Percentiles rank a stretch among this genome's conserved stretches.
These are phyloP conservation scores for Nicotiana paniculata DNA, from an alignment of 257 asterid genomes.

Conservation along the genomic window DNA sequence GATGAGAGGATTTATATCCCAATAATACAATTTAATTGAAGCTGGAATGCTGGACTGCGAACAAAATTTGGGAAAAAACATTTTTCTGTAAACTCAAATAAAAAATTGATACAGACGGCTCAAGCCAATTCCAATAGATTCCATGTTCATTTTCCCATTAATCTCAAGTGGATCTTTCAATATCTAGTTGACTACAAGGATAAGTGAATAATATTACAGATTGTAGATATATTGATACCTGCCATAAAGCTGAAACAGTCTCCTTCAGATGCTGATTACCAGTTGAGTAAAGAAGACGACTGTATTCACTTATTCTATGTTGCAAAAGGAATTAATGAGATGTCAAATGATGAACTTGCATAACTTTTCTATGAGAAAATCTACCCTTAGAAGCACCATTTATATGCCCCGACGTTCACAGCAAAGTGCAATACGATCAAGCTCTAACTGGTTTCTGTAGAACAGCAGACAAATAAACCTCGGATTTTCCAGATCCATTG, in stretches of 20 bases:
- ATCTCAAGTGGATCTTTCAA: neutral
- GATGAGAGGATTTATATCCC: neutral
- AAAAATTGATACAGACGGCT: neutral
- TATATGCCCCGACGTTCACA: neutral
- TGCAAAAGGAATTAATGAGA: neutral
- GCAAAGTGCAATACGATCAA: neutral
- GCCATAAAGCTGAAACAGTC: neutral
- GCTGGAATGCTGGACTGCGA: neutral
- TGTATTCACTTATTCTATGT: slow-evolving; percentile 1
- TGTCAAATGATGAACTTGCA: neutral
- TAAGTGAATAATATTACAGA: neutral
- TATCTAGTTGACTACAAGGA: neutral
- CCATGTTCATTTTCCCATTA: neutral
- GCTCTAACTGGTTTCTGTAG: slow-evolving; percentile 31
- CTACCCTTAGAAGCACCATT: neutral
- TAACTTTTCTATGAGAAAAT: neutral
- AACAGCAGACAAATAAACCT: slow-evolving; percentile 33
- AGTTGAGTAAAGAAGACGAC: neutral
- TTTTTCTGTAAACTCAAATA: neutral
- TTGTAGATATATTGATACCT: neutral
- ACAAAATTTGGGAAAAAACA: neutral
- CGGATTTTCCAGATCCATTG: slow-evolving; percentile 23
- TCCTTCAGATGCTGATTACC: neutral
- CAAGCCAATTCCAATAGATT: neutral
- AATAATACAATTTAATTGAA: neutral